phyloP scores from a whole-genome alignment of 2,329 filamentous ascomycete genomes.

The Xylaria sp. region DNA sequence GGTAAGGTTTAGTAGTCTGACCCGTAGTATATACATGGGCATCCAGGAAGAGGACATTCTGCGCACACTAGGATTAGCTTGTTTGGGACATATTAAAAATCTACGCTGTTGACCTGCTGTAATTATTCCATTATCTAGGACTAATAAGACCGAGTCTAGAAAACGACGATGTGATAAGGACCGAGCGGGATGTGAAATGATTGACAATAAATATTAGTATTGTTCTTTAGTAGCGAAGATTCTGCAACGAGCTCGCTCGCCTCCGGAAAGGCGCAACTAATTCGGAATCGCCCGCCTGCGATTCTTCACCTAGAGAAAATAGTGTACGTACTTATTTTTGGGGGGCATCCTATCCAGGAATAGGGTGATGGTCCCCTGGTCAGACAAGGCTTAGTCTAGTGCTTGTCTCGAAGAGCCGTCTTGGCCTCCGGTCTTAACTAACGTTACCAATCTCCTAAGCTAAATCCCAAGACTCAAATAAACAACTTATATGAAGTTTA shows the following conservation, averaged over 20 bases:
- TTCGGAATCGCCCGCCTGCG: conserved; percentile 36
- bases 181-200: not conserved
- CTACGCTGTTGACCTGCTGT: not conserved
- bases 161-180: not conserved
- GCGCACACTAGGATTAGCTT: not conserved
- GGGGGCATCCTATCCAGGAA: not conserved
- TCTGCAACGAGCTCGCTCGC: conserved; percentile 27
- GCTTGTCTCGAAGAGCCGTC: conserved; percentile 28
- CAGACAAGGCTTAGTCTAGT: conserved; percentile 23
- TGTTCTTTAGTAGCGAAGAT: conserved; percentile 16
- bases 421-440: conserved; percentile 30
- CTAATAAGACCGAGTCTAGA: conserved; percentile 5
- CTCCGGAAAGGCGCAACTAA: conserved; percentile 29
- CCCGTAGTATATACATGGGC: not conserved
- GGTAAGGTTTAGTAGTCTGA: not conserved
- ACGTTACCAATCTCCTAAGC: too few species aligned
- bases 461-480: not conserved
- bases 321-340: not conserved
- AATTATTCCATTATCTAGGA: not conserved
- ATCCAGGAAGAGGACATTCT: not conserved
- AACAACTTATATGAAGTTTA: not conserved
- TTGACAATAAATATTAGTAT: conserved; percentile 7
- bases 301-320: not conserved
- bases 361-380: conserved; percentile 12
- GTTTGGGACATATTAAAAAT: not conserved